Evolutionary conservation across 257 asterid genomes (phyloP), one percentile per base, ranked within the genome.

Genomic region (Ehretia macrophylla): DNA sequence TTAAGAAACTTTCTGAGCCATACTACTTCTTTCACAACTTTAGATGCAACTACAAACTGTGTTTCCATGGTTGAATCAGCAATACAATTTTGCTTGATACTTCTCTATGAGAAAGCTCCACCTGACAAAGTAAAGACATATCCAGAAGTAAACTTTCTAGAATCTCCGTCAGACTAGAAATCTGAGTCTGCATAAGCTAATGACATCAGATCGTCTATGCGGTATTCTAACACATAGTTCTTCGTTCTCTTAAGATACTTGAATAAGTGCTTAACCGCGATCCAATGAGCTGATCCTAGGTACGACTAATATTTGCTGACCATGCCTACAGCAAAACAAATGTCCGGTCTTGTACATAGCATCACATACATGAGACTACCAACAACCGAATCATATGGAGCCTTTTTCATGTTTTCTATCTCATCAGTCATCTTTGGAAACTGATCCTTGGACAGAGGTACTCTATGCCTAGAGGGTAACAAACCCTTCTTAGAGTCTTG

Each of bases 301-400:
- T 58, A 0, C 1, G 58, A 21, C 58, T 16, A 11, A 12, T 16
- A 54, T 54, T 39, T 20, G 16, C 40, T 54, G 3, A 54, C 39
- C 2, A 22, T 16, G 12, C 58, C 58, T 0, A 39, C 17, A 5
- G 32, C 51, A 38, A 1, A 44, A 18, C 20, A 19, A 8, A 38
- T 39, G 6, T 58, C 32, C 5, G 49, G 51, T 14, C 63, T 17
- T 3, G 54, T 59, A 47, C 47, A 56, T 1, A 56, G 5, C 60
- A 32, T 56, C 1, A 8, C 58, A 54, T 56, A 56, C 60, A 56
- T 59, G 11, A 42, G 17, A 13, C 38, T 42, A 0, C 53, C 64
- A 9, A 45, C 54, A 0, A 51, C 42, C 17, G 64, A 59, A 8
- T 38, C 54, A 59, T 59, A 59, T 10, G 64, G 64, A 16, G 32